Base-by-base conservation (phyloP, 2,329 filamentous ascomycete genomes). In the Graphilbum sp. region DNA sequence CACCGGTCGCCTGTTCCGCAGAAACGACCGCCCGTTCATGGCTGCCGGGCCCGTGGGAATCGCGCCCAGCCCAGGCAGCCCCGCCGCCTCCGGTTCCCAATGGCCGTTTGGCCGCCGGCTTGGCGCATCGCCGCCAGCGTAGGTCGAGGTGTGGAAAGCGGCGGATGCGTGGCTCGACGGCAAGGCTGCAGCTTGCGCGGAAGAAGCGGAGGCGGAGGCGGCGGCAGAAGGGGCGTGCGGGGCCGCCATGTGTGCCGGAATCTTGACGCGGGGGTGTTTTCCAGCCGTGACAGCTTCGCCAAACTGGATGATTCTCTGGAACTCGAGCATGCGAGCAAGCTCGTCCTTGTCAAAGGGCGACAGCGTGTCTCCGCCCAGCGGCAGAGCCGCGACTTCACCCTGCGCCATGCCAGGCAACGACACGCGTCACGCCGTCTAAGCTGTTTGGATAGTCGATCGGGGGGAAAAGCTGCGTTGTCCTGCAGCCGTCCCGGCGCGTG, bases 251-350 rank as follows among this genome's bases (percentile, higher is more conserved):
- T 63, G 60, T 40, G 59, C 49, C 41, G 67, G 64, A 25, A 66
- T 54, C 53, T 73, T 76, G 57, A 79, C 67, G 49, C 61, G 67
- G 36, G 72, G 67, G 52, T 87, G 79, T 49, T 69, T 75, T 52
- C 87, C 86, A 55, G 82, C 73, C 53, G 90, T 66, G 49, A 96
- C 71, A 48, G 76, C 68, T 63, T 94, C 81, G 58, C 77, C 79
- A 57, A 96, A 76, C 48, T 67, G 72, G 52, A 93, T 56, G 51
- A 96, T 81, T 60, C 79, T 84, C 53, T 79, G 72, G 63, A 85
- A 90, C 58, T 87, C 74, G 50, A 65, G 58, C 36, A 79, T 59
- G 52, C 79, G 72, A 50, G 67, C 62, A 41, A 65, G 54, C 47
- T 72, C 66, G 43, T 66, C 63, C 44, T 64, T 54, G 39, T 20